Conservation (phyloP, 164 flowering plant species). For the Pachysandra terminalis region DNA sequence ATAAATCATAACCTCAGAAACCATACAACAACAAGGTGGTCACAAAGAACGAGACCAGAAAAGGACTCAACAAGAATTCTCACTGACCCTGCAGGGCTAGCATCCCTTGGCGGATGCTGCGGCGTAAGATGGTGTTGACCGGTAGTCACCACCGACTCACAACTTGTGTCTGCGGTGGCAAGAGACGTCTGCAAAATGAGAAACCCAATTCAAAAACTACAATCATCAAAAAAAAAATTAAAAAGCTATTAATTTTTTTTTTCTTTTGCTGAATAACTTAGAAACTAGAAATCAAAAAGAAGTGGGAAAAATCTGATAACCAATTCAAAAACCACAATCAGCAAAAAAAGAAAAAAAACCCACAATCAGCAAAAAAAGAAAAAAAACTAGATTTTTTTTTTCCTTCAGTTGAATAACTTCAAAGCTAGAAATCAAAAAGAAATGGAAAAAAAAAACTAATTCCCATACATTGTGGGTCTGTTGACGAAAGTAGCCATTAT, state of each 20-base stretch:
- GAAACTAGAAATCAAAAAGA: too few relatives aligned
- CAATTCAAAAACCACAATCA: neutral
- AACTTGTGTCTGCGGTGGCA: conserved; percentile 80
- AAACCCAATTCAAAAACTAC: neutral
- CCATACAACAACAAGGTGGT: conserved; percentile 10
- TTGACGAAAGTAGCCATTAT: conserved; percentile 85
- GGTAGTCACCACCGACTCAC: conserved; percentile 94
- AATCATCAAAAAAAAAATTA: too few relatives aligned
- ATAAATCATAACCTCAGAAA: conserved; percentile 23
- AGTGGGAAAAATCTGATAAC: conserved; percentile 1
- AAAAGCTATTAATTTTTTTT: too few relatives aligned
- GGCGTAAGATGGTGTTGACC: conserved; percentile 85
- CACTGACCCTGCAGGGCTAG: conserved; percentile 96
- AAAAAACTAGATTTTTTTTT: too few relatives aligned
- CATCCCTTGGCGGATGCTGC: conserved; percentile 96
- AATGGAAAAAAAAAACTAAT: neutral
- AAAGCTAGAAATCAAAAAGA: neutral
- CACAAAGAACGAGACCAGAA: conserved; percentile 17
- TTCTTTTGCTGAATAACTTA: too few relatives aligned
- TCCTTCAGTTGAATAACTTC: neutral
- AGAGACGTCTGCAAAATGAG: conserved; percentile 49
- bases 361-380: too few relatives aligned
- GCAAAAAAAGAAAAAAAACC: too few relatives aligned
- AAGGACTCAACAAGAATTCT: conserved; percentile 23
- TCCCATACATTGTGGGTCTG: conserved; percentile 67